Evolutionary conservation across 2,329 filamentous ascomycete genomes (phyloP).

Genomic region (Fusarium newnesense): DNA sequence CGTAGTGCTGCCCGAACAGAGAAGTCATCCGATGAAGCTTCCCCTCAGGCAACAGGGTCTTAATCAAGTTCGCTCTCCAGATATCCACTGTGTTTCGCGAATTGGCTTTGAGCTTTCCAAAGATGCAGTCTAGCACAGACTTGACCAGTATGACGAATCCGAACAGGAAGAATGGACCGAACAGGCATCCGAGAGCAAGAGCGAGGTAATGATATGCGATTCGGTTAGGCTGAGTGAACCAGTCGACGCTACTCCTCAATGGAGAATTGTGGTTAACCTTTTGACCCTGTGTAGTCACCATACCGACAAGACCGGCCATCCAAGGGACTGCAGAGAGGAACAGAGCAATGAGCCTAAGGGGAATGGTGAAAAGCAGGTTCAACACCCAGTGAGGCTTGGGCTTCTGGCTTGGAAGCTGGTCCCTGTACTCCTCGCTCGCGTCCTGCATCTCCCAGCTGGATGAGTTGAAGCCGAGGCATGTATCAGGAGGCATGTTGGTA

Average conservation of each 20-base stretch:
- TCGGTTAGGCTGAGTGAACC: slow-evolving; percentile 3
- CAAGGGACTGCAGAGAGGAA: not conserved
- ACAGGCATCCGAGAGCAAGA: not conserved
- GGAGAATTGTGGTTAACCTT: accelerated
- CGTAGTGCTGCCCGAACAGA: slow-evolving; percentile 5
- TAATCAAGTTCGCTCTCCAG: not conserved
- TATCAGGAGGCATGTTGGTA: not conserved
- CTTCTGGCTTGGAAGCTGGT: slow-evolving; percentile 5
- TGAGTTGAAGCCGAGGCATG: slow-evolving; percentile 12
- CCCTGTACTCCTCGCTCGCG: not conserved
- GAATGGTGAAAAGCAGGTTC: not conserved
- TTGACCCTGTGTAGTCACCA: not conserved
- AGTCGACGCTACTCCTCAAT: slow-evolving; percentile 3
- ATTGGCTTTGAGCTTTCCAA: not conserved
- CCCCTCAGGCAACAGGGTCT: not conserved
- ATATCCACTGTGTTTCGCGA: not conserved
- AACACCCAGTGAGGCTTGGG: not conserved
- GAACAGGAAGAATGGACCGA: slow-evolving; percentile 11
- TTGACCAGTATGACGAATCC: slow-evolving; percentile 1
- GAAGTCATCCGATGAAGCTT: not conserved
- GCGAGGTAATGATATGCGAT: slow-evolving; percentile 9
- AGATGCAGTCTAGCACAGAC: not conserved
- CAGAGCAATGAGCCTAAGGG: not conserved
- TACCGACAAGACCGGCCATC: slow-evolving; percentile 5
- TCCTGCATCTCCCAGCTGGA: slow-evolving; percentile 15